Evolutionary conservation across 2,329 filamentous ascomycete genomes (phyloP).

Genomic region (Xylaria sp.): DNA sequence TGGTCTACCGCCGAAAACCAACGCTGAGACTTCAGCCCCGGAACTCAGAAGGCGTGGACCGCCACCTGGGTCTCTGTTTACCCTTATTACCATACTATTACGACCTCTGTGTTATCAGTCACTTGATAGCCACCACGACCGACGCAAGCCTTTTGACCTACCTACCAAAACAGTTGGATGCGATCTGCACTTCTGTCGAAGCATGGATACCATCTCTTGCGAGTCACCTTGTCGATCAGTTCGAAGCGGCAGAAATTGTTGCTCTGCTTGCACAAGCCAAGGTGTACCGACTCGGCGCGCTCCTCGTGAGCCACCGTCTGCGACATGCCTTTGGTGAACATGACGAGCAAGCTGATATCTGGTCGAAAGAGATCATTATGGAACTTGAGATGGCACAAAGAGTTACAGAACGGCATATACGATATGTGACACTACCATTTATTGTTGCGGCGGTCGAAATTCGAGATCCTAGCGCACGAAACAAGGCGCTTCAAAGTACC

Average conservation of each 20-base stretch:
- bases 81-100: constrained; percentile 44
- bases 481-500: constrained; percentile 38
- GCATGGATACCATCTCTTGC: constrained; percentile 43
- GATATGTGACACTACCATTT: constrained; percentile 45
- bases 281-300: constrained; percentile 43
- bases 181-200: constrained; percentile 38
- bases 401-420: constrained; percentile 39
- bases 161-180: constrained; percentile 30
- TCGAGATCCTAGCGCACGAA: constrained; percentile 29
- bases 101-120: constrained; percentile 45
- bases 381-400: constrained; percentile 42
- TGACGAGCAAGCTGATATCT: constrained; percentile 41
- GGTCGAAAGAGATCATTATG: constrained; percentile 45
- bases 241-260: constrained; percentile 42
- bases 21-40: constrained; percentile 36
- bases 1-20: constrained; percentile 43
- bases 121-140: constrained; percentile 36
- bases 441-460: constrained; percentile 45
- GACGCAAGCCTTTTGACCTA: neutral
- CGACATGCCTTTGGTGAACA: constrained; percentile 42
- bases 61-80: constrained; percentile 44
- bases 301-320: constrained; percentile 44
- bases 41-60: constrained; percentile 32
- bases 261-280: constrained; percentile 45
- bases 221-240: constrained; percentile 36